These are phyloP conservation scores for Cryptococcus sp. DNA, from an alignment of 1,284 basidiomycete species.

Conservation along the genomic window DNA sequence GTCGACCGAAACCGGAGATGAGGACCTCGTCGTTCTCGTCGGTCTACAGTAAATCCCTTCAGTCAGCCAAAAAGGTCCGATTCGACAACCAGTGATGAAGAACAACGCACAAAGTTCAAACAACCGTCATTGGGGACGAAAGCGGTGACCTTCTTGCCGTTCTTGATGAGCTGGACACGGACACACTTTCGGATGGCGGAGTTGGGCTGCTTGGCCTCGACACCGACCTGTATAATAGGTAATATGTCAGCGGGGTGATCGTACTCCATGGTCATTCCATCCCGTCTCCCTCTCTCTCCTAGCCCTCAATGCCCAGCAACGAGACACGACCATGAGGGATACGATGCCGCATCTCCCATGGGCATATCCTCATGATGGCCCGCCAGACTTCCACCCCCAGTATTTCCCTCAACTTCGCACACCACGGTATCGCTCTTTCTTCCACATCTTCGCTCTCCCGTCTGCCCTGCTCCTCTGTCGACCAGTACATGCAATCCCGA, in stretches of 20 bases:
- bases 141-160: conserved; percentile 99
- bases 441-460: neutral
- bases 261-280: too few species aligned
- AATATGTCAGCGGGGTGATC: neutral
- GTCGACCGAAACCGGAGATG: conserved; percentile 99
- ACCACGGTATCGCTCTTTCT: neutral
- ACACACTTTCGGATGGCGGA: conserved; percentile 99
- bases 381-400: neutral
- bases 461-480: conserved; percentile 1
- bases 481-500: conserved; percentile 1
- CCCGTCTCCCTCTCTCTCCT: neutral
- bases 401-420: neutral
- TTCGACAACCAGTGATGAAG: neutral
- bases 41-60: conserved; percentile 25
- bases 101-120: conserved; percentile 71
- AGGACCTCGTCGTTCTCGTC: conserved; percentile 99
- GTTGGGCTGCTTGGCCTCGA: conserved; percentile 82
- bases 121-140: conserved; percentile 95
- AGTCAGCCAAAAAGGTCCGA: neutral
- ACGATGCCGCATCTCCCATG: neutral
- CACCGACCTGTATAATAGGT: conserved; percentile 55
- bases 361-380: neutral
- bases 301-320: neutral
- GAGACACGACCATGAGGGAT: too few species aligned
- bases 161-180: conserved; percentile 99